Evolutionary conservation across 176 grass and related monocot species (phyloP).

Genomic region (Dactylis glomerata): DNA sequence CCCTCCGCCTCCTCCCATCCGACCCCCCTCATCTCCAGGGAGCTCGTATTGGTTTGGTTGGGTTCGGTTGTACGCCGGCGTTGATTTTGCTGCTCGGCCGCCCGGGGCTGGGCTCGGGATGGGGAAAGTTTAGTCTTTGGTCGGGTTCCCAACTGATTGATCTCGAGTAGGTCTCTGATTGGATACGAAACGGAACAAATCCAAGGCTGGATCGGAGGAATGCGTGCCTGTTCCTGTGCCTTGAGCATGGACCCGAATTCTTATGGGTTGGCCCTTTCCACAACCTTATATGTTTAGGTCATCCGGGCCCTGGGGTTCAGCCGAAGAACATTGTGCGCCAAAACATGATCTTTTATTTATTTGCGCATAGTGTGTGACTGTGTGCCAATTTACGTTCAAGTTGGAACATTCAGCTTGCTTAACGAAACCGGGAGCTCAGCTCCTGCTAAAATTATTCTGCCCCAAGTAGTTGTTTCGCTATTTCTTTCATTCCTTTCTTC

Average conservation of each 20-base stretch:
- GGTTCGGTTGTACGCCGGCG: neutral
- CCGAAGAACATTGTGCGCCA: neutral
- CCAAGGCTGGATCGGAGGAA: neutral
- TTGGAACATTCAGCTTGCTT: neutral
- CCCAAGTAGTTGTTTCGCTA: neutral
- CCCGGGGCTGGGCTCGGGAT: neutral
- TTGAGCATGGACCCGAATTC: neutral
- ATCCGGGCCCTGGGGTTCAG: neutral
- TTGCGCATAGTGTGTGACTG: neutral
- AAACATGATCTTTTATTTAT: neutral
- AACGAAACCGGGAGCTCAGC: neutral
- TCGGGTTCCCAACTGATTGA: neutral
- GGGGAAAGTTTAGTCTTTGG: neutral
- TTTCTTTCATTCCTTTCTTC: neutral
- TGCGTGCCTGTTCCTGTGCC: neutral
- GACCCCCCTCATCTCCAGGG: neutral
- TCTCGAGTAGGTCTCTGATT: neutral
- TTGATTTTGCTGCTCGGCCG: neutral
- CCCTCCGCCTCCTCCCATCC: too few species aligned
- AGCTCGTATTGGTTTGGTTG: neutral
- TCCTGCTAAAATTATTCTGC: neutral
- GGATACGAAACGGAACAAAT: neutral
- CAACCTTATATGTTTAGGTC: neutral
- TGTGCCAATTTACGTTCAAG: neutral
- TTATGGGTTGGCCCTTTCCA: neutral